These are phyloP conservation scores for Jackrogersella multiformis DNA, from an alignment of 495 filamentous ascomycete genomes.

Conservation along the genomic window DNA sequence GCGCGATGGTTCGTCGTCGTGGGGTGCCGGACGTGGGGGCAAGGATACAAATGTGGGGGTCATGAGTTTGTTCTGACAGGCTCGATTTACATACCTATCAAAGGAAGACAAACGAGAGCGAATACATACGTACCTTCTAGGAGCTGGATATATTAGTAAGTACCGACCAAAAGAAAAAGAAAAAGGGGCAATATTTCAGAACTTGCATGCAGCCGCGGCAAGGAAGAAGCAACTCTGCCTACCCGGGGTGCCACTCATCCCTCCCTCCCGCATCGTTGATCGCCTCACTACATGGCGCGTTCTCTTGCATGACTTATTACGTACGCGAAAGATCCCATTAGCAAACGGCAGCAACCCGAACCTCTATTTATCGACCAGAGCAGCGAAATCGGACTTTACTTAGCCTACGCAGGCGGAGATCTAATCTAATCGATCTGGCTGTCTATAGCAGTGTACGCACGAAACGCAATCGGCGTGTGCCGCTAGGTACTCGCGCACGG, in stretches of 20 bases:
- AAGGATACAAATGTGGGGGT: slow-evolving; percentile 15
- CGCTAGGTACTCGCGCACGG: background rate
- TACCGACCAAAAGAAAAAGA: background rate
- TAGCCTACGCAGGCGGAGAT: background rate
- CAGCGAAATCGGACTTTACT: slow-evolving; percentile 19
- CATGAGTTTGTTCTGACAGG: background rate
- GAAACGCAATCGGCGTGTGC: no score
- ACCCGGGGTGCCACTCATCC: slow-evolving; percentile 14
- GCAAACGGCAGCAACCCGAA: slow-evolving; percentile 1
- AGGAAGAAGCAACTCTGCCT: slow-evolving; percentile 31
- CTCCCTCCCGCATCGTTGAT: slow-evolving; percentile 10
- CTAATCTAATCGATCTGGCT: slow-evolving; percentile 38
- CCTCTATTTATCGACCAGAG: no score
- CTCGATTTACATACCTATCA: slow-evolving; percentile 17
- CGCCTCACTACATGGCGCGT: slow-evolving; percentile 2
- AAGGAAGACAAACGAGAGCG: slow-evolving; percentile 12
- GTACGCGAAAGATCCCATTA: slow-evolving; percentile 8
- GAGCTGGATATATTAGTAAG: background rate
- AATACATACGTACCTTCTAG: background rate
- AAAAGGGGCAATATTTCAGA: background rate
- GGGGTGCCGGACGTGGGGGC: slow-evolving; percentile 11
- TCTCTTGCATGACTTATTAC: slow-evolving; percentile 3
- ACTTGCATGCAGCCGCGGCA: slow-evolving; percentile 17
- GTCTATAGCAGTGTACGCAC: no score
- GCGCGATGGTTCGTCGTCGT: slow-evolving; percentile 1